A percentile compares a stretch with the other conserved stretches of the same genome.
Evolutionary conservation across 139 green algal genomes (phyloP).

Genomic region (Asterochloris sp.): DNA sequence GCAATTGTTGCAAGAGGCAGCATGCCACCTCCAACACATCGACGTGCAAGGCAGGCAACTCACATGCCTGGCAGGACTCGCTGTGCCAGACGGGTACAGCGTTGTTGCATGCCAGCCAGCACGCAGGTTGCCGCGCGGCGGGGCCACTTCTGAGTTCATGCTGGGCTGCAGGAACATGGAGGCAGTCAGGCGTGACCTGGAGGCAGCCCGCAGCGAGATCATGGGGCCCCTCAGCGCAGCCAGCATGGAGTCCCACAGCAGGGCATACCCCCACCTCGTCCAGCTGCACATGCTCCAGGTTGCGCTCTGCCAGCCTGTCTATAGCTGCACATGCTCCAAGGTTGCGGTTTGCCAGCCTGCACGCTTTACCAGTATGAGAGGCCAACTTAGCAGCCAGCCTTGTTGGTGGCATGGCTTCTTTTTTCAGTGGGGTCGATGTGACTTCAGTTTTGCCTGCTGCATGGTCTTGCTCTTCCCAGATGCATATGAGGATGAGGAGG

Average conservation of each 20-base stretch:
- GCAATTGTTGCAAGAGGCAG: no score
- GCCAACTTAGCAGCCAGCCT: background rate
- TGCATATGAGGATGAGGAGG: no score
- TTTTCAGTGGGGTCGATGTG: no score
- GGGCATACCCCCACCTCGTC: conserved; percentile 85
- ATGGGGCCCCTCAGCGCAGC: conserved; percentile 74
- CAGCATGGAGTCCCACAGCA: conserved; percentile 80
- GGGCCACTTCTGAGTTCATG: no score
- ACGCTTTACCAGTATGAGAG: background rate
- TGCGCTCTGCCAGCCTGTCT: background rate
- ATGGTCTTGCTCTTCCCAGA: no score
- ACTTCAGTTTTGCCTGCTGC: no score
- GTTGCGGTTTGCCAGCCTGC: background rate
- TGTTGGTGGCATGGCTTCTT: background rate
- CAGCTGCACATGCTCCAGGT: conserved; percentile 83
- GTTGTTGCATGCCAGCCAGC: background rate
- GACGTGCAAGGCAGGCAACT: no score
- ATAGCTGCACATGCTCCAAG: conserved; percentile 29
- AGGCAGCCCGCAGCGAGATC: conserved; percentile 42
- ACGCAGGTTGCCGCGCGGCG: no score
- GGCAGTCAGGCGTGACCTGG: conserved; percentile 38
- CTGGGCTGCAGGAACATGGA: background rate
- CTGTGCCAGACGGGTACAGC: background rate
- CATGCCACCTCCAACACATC: no score
- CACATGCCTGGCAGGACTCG: no score